Conservation (phyloP, 1,139 yeast genomes). For the Candida sanyaensis region DNA sequence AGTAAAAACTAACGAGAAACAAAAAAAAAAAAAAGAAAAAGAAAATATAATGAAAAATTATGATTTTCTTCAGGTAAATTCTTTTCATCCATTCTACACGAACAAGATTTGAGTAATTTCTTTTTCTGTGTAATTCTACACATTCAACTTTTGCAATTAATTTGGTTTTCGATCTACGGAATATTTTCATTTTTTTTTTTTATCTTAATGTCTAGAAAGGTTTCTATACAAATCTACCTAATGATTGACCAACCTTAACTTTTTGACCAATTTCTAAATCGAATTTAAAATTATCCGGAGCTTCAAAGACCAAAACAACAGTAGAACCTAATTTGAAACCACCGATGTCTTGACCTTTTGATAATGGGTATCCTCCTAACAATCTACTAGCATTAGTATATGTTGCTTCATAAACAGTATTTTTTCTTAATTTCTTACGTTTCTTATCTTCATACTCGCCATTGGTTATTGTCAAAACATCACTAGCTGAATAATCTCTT, state of each 20-base stretch:
- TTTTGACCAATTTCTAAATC: constrained; percentile 68
- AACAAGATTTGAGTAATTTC: neutral
- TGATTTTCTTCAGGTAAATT: neutral
- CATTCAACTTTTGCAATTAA: no score
- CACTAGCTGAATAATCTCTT: constrained; percentile 15
- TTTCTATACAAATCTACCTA: constrained; percentile 53
- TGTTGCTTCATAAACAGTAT: constrained; percentile 93
- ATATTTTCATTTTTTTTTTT: neutral
- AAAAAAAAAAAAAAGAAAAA: no score
- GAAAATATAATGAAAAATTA: neutral
- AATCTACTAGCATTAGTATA: constrained; percentile 77
- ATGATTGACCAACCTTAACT: constrained; percentile 82
- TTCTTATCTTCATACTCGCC: constrained; percentile 17
- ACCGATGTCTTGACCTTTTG: constrained; percentile 95
- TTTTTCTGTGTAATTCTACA: neutral
- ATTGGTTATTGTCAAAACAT: constrained; percentile 17
- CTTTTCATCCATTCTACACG: neutral
- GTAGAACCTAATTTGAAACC: constrained; percentile 97
- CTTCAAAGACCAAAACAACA: constrained; percentile 94
- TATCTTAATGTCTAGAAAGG: neutral
- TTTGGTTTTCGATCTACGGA: constrained; percentile 1
- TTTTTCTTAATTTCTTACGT: constrained; percentile 53
- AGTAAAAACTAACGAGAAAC: neutral
- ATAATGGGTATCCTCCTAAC: constrained; percentile 86
- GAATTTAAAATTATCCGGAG: constrained; percentile 79